These are phyloP conservation scores for Pestalotiopsis sp. DNA, from an alignment of 2,329 filamentous ascomycete genomes.

Conservation along the genomic window DNA sequence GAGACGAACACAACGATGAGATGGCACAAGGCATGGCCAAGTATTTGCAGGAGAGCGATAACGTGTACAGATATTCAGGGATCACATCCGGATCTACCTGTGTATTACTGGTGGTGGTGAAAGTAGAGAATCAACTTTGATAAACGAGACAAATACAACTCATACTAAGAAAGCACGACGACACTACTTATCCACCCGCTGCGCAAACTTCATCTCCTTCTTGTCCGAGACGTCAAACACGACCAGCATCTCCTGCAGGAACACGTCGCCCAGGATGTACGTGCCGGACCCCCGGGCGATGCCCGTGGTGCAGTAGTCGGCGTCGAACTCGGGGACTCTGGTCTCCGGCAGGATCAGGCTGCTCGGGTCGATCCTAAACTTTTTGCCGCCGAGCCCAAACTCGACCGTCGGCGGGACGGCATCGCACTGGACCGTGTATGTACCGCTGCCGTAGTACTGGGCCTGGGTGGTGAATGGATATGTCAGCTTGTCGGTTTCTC, in stretches of 20 bases:
- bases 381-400: constrained; percentile 30
- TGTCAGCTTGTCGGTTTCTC: neutral
- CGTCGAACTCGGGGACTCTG: constrained; percentile 20
- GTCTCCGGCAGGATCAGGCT: constrained; percentile 35
- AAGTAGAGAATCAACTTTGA: too few species aligned
- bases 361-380: constrained; percentile 30
- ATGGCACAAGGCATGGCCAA: too few species aligned
- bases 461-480: neutral
- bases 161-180: neutral
- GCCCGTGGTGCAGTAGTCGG: constrained; percentile 29
- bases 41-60: too few species aligned
- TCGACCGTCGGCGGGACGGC: constrained; percentile 30
- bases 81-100: too few species aligned
- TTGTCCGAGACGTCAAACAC: constrained; percentile 33
- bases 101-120: too few species aligned
- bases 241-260: constrained; percentile 28
- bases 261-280: constrained; percentile 27
- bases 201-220: constrained; percentile 34
- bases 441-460: constrained; percentile 20
- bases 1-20: too few species aligned
- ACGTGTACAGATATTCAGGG: too few species aligned
- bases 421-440: constrained; percentile 30
- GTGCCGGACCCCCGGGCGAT: constrained; percentile 20
- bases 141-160: neutral
- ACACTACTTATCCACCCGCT: constrained; percentile 20